Base-by-base conservation (phyloP, 2,329 filamentous ascomycete species). In the Fusarium albidum region DNA sequence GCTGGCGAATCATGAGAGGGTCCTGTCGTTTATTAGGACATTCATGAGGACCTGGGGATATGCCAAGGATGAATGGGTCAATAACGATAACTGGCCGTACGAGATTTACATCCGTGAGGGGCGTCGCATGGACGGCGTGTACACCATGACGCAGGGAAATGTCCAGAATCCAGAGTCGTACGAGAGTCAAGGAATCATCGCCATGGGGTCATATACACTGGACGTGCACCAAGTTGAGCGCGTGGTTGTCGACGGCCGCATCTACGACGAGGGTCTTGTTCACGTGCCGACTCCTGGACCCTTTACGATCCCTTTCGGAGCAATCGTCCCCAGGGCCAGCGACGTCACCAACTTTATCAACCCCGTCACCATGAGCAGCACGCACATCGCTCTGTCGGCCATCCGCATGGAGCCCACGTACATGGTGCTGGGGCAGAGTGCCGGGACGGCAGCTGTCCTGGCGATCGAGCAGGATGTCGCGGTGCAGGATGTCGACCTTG, bases 321-420 rank as follows among this genome's bases (percentile, higher is more conserved):
- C 52, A 4, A 55, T 60, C 25, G 26, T 59, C 15, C 57, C 57
- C 10, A 48, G 54, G 10, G 41, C 48, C 4, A 15, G 14, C 6
- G 38, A 60, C 7, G 52, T 57, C 6, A 43, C 51, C 7, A 60
- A 60, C 21, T 60, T 60, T 25, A 52, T 60, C 11, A 60, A 60
- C 17, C 57, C 57, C 8, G 57, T 60, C 6, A 60, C 57, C 3
- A 38, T 60, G 40, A 60, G 57, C 13, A 48, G 53, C 9, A 57
- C 53, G 3, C 58, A 61, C n/a, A 43, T 61, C 29, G 58, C 57
- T 2, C 42, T 51, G 5, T 61, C 57, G 1, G 53, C 58, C 3
- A 55, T 61, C 9, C 58, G 58, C 5, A 61, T 61, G 58, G 58
- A 61, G 33, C 58, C 57, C 3, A 61, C 54, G 2, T 61, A 61